Evolutionary conservation across 306 rosid genomes (phyloP).

Genomic region (Oxytropis ochrocephala): DNA sequence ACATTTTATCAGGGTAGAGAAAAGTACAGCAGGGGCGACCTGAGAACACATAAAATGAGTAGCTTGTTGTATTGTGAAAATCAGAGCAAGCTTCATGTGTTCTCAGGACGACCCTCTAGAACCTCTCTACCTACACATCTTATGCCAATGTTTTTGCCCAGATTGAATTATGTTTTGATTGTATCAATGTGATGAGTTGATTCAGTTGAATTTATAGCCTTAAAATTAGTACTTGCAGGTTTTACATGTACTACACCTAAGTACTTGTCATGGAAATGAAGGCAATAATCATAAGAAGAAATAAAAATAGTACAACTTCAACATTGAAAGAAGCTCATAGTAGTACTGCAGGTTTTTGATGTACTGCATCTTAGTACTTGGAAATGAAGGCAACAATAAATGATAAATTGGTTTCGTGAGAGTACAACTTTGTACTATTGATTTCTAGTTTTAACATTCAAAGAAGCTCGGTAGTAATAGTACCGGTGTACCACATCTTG

Average conservation of each 20-base stretch:
- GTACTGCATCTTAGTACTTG: slow-evolving; percentile 34
- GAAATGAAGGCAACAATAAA: background rate
- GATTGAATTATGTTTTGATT: background rate
- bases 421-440: slow-evolving; percentile 40
- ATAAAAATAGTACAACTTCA: too few relatives aligned
- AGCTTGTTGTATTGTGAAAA: background rate
- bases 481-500: slow-evolving; percentile 7
- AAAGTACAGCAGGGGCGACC: slow-evolving; percentile 78
- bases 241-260: slow-evolving; percentile 30
- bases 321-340: too few relatives aligned
- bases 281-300: too few relatives aligned
- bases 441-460: background rate
- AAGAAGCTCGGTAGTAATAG: background rate
- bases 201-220: slow-evolving; percentile 16
- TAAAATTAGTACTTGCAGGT: slow-evolving; percentile 20
- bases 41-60: slow-evolving; percentile 55
- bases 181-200: slow-evolving; percentile 7
- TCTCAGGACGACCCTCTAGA: slow-evolving; percentile 57
- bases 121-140: slow-evolving; percentile 33
- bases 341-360: slow-evolving; percentile 24
- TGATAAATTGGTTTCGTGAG: background rate
- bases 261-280: slow-evolving; percentile 6
- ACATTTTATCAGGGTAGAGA: slow-evolving; percentile 17
- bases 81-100: slow-evolving; percentile 26
- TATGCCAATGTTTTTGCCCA: background rate